phyloP scores from a whole-genome alignment of 192 early-diverging fungal species.

The Helicostylum pulchrum region DNA sequence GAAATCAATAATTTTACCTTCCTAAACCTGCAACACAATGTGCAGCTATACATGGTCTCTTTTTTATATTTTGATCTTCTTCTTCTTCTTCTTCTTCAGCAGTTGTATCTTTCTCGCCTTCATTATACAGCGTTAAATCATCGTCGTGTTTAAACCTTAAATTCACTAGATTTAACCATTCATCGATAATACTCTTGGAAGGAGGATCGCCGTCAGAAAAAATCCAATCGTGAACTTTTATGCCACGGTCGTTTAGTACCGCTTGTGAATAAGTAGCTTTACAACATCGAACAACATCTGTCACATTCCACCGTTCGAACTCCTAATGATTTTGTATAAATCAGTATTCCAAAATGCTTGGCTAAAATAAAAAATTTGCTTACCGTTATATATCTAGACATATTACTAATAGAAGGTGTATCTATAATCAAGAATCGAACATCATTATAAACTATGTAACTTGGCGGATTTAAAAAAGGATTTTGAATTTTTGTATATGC shows the following conservation, averaged over 20 bases:
- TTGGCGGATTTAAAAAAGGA: slow-evolving; percentile 55
- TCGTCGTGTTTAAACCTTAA: slow-evolving; percentile 35
- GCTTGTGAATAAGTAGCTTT: slow-evolving; percentile 72
- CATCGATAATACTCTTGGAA: slow-evolving; percentile 51
- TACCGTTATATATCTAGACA: slow-evolving; percentile 65
- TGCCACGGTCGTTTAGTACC: slow-evolving; percentile 49
- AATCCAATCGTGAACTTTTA: slow-evolving; percentile 69
- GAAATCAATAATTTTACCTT: slow-evolving; percentile 39
- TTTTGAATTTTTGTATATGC: slow-evolving; percentile 7
- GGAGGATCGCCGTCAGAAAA: slow-evolving; percentile 71
- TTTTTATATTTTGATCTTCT: not conserved
- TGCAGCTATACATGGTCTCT: slow-evolving; percentile 48
- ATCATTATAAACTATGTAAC: slow-evolving; percentile 64
- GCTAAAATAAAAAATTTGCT: not conserved
- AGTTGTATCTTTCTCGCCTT: not conserved
- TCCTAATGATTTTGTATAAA: slow-evolving; percentile 54
- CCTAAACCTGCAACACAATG: slow-evolving; percentile 83
- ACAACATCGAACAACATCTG: slow-evolving; percentile 78
- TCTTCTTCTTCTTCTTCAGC: slow-evolving; percentile 7
- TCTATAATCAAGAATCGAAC: slow-evolving; percentile 76
- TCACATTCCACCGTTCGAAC: slow-evolving; percentile 59
- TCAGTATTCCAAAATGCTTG: not conserved
- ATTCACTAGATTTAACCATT: slow-evolving; percentile 71
- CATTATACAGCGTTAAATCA: not conserved
- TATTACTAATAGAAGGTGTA: slow-evolving; percentile 65